Evolutionary conservation across 441 rosid species (phyloP).

Genomic region (Theobroma grandiflorum): DNA sequence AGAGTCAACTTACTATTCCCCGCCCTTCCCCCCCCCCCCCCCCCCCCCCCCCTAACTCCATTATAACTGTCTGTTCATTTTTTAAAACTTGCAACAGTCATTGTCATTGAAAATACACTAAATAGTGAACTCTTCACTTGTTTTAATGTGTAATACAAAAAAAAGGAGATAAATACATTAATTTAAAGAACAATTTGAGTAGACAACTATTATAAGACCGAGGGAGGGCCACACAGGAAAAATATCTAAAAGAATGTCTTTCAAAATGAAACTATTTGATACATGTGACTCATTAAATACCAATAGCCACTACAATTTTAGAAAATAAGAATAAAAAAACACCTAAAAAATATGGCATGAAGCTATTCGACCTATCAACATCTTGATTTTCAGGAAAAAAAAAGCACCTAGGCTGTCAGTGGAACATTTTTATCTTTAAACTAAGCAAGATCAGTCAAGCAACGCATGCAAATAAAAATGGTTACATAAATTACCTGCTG

Average conservation of each 20-base stretch:
- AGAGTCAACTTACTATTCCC: neutral
- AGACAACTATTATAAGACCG: no score
- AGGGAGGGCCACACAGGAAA: no score
- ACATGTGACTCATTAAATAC: neutral
- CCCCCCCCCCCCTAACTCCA: neutral
- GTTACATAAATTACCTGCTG: constrained; percentile 56
- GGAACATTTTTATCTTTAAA: constrained; percentile 8
- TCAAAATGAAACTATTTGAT: neutral
- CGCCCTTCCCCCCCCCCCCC: neutral
- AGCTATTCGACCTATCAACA: neutral
- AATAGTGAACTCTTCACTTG: neutral
- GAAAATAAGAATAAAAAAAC: neutral
- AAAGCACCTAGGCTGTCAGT: neutral
- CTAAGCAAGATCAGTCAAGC: constrained; percentile 21
- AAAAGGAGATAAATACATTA: no score
- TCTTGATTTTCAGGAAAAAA: neutral
- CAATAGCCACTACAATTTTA: no score
- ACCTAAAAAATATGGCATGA: neutral
- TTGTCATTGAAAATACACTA: constrained; percentile 1
- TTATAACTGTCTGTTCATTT: neutral
- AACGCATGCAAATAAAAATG: constrained; percentile 12
- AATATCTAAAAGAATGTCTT: no score
- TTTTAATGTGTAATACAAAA: neutral
- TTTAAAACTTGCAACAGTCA: neutral
- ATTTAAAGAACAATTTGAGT: no score